Conservation (phyloP, 2,329 filamentous ascomycete species). For the Hypoxylon sp. region DNA sequence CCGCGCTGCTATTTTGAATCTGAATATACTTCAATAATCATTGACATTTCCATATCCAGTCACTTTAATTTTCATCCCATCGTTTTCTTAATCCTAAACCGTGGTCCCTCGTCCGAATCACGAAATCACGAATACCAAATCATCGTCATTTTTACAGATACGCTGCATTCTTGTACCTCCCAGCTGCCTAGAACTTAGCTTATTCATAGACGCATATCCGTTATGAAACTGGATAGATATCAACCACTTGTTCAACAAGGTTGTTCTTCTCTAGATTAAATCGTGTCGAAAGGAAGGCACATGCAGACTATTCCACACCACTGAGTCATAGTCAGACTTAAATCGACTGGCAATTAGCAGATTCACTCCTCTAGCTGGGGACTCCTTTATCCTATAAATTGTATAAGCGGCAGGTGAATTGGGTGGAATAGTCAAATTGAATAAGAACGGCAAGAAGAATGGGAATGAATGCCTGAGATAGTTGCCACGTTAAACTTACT, state of each 20-base stretch:
- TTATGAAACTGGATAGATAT: slow-evolving; percentile 4
- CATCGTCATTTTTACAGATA: slow-evolving; percentile 1
- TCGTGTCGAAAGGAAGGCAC: slow-evolving; percentile 2
- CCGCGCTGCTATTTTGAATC: slow-evolving; percentile 19
- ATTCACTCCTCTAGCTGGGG: neutral
- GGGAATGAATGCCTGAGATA: too few species aligned
- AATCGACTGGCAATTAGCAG: slow-evolving; percentile 11
- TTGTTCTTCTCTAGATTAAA: slow-evolving; percentile 1
- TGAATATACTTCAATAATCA: too few species aligned
- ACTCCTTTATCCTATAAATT: too few species aligned
- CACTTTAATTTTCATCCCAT: neutral
- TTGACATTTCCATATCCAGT: slow-evolving; percentile 15
- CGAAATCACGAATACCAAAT: too few species aligned
- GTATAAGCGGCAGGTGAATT: too few species aligned
- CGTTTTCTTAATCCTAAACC: slow-evolving; percentile 2
- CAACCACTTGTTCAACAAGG: neutral
- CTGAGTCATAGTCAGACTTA: neutral
- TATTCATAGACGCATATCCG: slow-evolving; percentile 17
- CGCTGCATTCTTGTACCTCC: neutral
- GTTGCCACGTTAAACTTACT: too few species aligned
- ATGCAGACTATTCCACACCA: slow-evolving; percentile 18
- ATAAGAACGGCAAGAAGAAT: too few species aligned
- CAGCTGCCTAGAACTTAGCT: slow-evolving; percentile 1
- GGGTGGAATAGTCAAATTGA: too few species aligned
- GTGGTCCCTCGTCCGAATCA: slow-evolving; percentile 1